A percentile compares a stretch with the other conserved stretches of the same genome.
phyloP scores from a whole-genome alignment of 306 rosid genomes.

The Rosa rugosa region DNA sequence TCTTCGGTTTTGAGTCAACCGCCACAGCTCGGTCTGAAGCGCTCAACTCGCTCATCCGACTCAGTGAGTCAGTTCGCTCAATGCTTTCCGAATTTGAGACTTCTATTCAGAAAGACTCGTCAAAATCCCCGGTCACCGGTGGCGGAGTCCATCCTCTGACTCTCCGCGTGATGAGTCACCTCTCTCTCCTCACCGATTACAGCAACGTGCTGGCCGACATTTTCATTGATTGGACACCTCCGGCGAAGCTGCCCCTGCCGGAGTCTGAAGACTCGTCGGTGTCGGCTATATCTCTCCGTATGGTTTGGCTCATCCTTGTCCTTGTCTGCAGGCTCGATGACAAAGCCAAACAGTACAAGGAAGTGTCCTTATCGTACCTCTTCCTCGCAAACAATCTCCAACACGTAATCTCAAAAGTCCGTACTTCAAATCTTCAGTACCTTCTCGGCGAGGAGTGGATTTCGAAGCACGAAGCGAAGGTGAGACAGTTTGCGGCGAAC shows the following conservation, averaged over 20 bases:
- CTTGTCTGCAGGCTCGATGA: constrained; percentile 69
- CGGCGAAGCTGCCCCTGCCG: constrained; percentile 25
- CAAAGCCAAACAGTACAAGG: constrained; percentile 55
- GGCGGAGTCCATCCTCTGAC: constrained; percentile 57
- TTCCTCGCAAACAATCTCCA: constrained; percentile 68
- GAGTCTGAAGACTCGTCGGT: constrained; percentile 29
- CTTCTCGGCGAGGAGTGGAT: constrained; percentile 70
- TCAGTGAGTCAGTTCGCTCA: constrained; percentile 39
- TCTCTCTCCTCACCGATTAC: constrained; percentile 60
- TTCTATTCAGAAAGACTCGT: constrained; percentile 46
- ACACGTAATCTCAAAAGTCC: constrained; percentile 42
- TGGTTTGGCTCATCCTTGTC: constrained; percentile 58
- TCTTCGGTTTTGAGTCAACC: constrained; percentile 51
- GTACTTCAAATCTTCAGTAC: constrained; percentile 51
- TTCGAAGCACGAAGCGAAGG: constrained; percentile 43
- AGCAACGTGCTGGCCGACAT: constrained; percentile 46
- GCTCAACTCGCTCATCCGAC: constrained; percentile 30
- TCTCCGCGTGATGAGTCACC: constrained; percentile 38
- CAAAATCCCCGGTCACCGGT: constrained; percentile 27
- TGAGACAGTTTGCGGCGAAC: constrained; percentile 36
- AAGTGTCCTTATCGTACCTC: constrained; percentile 48
- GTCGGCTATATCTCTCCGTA: constrained; percentile 26
- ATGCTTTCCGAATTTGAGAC: constrained; percentile 47
- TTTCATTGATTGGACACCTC: constrained; percentile 39
- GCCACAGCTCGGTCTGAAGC: constrained; percentile 41